These are phyloP conservation scores for Tagetes patula DNA, from an alignment of 129 eudicot species.

Conservation along the genomic window DNA sequence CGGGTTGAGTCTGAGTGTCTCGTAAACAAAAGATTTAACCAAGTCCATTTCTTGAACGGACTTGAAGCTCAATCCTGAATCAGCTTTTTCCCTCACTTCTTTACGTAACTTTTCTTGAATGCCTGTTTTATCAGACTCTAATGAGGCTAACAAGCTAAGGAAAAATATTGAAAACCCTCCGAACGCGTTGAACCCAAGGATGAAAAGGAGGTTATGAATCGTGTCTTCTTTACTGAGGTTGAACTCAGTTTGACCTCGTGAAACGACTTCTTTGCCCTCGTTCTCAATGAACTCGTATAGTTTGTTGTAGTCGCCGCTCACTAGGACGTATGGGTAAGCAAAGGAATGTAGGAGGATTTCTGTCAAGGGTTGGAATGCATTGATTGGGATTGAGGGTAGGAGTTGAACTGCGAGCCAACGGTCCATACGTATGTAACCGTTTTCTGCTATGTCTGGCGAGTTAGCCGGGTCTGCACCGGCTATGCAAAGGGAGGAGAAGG, in stretches of 20 bases:
- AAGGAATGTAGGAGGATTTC: conserved; percentile 52
- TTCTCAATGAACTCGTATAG: conserved; percentile 40
- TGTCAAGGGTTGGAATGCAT: conserved; percentile 36
- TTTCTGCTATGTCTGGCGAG: conserved; percentile 33
- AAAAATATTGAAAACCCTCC: conserved; percentile 48
- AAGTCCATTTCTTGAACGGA: conserved; percentile 46
- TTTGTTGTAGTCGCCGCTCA: conserved; percentile 43
- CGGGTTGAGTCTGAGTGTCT: conserved; percentile 60
- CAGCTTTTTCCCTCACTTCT: conserved; percentile 43
- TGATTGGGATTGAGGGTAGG: conserved; percentile 34
- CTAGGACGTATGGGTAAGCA: conserved; percentile 38
- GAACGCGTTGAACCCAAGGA: conserved; percentile 55
- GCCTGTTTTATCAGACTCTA: conserved; percentile 28
- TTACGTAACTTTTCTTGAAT: conserved; percentile 33
- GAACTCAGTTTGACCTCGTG: conserved; percentile 42
- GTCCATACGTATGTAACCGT: conserved; percentile 27
- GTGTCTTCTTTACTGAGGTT: conserved; percentile 52
- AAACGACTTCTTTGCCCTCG: conserved; percentile 31
- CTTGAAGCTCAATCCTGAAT: conserved; percentile 27
- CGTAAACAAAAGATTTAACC: conserved; percentile 51
- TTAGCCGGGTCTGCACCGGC: conserved; percentile 35
- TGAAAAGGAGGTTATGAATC: conserved; percentile 54
- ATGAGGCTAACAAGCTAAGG: conserved; percentile 32
- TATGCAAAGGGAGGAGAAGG: conserved; percentile 28
- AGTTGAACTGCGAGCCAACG: conserved; percentile 38